Evolutionary conservation across 257 asterid genomes (phyloP).

Genomic region (Solanum sitiens): DNA sequence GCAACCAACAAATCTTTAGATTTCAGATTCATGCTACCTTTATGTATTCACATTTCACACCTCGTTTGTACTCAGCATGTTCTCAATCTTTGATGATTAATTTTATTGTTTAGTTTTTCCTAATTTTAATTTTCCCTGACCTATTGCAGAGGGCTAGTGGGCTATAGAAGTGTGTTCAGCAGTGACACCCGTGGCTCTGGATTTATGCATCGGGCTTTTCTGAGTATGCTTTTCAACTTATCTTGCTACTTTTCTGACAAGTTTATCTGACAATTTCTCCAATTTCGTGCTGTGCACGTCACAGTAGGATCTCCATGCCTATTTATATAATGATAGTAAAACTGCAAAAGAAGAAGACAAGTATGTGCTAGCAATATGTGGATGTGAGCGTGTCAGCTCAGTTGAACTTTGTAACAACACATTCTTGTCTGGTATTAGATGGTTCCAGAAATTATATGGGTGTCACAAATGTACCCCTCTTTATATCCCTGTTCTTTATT

Average conservation of each 20-base stretch:
- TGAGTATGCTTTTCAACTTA: conserved; percentile 36
- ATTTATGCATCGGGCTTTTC: conserved; percentile 98
- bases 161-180: conserved; percentile 96
- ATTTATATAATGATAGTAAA: neutral
- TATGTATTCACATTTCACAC: neutral
- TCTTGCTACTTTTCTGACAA: neutral
- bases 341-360: neutral
- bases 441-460: neutral
- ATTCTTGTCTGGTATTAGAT: neutral
- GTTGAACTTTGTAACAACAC: neutral
- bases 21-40: neutral
- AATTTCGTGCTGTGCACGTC: neutral
- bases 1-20: neutral
- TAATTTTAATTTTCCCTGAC: neutral
- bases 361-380: neutral
- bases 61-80: neutral
- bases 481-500: neutral
- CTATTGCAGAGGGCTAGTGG: conserved; percentile 83
- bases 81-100: neutral
- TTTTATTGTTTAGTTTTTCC: neutral
- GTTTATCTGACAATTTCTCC: neutral
- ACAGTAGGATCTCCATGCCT: neutral
- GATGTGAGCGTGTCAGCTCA: neutral
- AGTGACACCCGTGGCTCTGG: conserved; percentile 96
- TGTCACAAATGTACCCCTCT: neutral